Evolutionary conservation across 2,329 filamentous ascomycete genomes (phyloP).

Genomic region (Ophiostoma ulmi): DNA sequence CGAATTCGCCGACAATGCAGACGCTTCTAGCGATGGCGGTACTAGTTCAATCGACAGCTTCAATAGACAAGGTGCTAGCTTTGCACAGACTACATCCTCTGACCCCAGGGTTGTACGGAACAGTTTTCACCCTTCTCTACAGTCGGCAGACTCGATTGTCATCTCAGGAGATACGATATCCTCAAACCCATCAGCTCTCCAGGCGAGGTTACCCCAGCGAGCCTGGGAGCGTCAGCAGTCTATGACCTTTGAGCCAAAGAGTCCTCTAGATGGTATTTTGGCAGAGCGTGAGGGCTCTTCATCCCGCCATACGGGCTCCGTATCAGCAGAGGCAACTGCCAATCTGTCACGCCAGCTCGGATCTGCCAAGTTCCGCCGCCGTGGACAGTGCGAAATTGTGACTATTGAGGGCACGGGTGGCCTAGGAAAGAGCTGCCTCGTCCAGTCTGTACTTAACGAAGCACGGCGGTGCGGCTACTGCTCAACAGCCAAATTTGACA

Average conservation of each 20-base stretch:
- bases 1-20: constrained; percentile 45
- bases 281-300: constrained; percentile 40
- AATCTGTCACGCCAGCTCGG: constrained; percentile 52
- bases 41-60: constrained; percentile 53
- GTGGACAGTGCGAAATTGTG: constrained; percentile 60
- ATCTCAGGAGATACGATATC: constrained; percentile 41
- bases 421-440: constrained; percentile 60
- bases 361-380: constrained; percentile 54
- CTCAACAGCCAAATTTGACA: constrained; percentile 62
- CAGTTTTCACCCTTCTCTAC: constrained; percentile 40
- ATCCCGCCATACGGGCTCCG: constrained; percentile 37
- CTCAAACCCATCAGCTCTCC: constrained; percentile 38
- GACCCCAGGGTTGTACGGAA: constrained; percentile 40
- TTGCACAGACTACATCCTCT: constrained; percentile 42
- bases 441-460: constrained; percentile 58
- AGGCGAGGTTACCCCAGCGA: constrained; percentile 38
- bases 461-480: constrained; percentile 59
- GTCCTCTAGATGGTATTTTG: constrained; percentile 42
- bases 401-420: constrained; percentile 58
- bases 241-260: constrained; percentile 46
- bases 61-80: constrained; percentile 47
- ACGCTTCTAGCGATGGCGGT: constrained; percentile 53
- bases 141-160: constrained; percentile 42
- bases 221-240: constrained; percentile 52
- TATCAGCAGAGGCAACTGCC: constrained; percentile 41